Evolutionary conservation across 2,329 filamentous ascomycete species (phyloP).

Genomic region (Sphaerulina populicola): DNA sequence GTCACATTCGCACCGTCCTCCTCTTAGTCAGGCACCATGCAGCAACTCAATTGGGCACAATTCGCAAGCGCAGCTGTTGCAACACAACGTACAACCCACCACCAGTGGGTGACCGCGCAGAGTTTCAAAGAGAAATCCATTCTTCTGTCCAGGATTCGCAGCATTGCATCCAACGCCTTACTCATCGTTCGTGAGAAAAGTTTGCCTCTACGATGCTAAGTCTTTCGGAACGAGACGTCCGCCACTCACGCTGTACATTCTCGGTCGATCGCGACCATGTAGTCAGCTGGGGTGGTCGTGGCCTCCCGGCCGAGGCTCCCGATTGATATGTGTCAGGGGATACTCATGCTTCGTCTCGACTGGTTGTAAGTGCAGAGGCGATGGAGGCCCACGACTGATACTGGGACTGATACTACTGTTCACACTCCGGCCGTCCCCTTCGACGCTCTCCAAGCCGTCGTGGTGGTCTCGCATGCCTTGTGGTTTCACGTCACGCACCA

Average conservation of each 20-base stretch:
- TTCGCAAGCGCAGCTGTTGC: too few species aligned
- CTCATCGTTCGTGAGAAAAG: not conserved
- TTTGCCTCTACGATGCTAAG: not conserved
- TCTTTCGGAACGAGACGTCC: constrained; percentile 1
- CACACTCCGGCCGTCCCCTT: constrained; percentile 5
- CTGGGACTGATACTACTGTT: not conserved
- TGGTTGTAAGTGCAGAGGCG: constrained; percentile 1
- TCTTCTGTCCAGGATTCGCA: not conserved
- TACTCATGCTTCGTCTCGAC: constrained; percentile 9
- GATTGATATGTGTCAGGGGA: constrained; percentile 7
- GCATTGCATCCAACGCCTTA: not conserved
- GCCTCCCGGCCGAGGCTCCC: not conserved
- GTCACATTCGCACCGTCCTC: too few species aligned
- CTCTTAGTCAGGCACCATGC: too few species aligned
- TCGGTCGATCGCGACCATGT: constrained; percentile 1
- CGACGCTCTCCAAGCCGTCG: not conserved
- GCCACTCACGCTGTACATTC: constrained; percentile 3
- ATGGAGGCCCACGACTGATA: constrained; percentile 4
- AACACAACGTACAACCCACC: too few species aligned
- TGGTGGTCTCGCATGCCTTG: constrained; percentile 7
- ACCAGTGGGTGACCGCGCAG: too few species aligned
- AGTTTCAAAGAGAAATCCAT: not conserved
- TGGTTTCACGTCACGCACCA: constrained; percentile 58
- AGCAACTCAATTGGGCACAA: too few species aligned
- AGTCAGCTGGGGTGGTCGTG: constrained; percentile 1